Evolutionary conservation across 2,329 filamentous ascomycete species (phyloP), one percentile per base, ranked within the genome.

Genomic region (Trichophyton mentagrophytes): DNA sequence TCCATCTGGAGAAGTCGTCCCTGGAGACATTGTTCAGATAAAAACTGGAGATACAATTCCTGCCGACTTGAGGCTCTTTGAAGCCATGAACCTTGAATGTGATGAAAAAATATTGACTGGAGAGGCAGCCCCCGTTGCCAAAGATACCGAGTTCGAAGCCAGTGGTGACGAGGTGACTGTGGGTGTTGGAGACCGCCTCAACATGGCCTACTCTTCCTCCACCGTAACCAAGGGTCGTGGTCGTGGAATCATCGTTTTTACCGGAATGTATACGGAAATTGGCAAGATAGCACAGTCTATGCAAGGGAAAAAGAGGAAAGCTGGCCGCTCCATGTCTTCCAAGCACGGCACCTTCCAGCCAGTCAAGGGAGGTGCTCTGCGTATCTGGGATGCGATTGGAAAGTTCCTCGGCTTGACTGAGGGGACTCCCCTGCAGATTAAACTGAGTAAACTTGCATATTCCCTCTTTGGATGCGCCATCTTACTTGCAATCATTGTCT

Each of bases 391-490:
- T 67, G 73, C 73, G 22, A 67, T 80, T 63, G 78, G 80, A 51
- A 76, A 77, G 63, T 82, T 85, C 64, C 73, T 85, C 49, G 82
- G 83, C 58, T 74, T 85, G 60, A 81, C 78, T 57, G 79, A 88
- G 60, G 90, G 90, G 57, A 95, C 90, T 1, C 90, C 90, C 0
- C 78, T 96, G 53, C 89, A 95, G 75, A 85, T 87, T 65, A 92
- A 89, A 69, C 80, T 96, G 58, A 89, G 87, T 75, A 90, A 91
- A 73, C 86, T 96, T 68, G 90, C 90, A 30, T 84, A 93, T 49
- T 71, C 89, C 2, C 82, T 95, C 1, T 95, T 95, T 69, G 84
- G 80, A 55, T 81, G 90, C 58, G 90, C 83, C 4, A 78, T 85
- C 47, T 66, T 85, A 8, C 76, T 83, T 53, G 82, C 82, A 9